Evolutionary conservation across 1,139 yeast species (phyloP).

Genomic region (Candida smagusa): DNA sequence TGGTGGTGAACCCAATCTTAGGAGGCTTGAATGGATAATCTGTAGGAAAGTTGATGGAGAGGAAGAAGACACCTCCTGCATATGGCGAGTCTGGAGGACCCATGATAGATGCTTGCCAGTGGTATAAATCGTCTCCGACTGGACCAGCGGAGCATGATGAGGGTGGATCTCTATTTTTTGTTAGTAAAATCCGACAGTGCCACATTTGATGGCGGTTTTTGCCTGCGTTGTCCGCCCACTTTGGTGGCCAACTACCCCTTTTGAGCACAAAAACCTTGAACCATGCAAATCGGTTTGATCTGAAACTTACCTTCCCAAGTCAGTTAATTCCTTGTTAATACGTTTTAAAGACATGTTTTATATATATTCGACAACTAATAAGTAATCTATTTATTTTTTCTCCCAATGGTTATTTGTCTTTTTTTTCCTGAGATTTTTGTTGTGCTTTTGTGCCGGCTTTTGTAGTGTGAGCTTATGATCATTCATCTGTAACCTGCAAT

Average conservation of each 20-base stretch:
- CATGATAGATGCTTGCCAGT: slow-evolving; percentile 97
- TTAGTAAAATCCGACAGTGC: no score
- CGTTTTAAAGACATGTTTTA: slow-evolving; percentile 80
- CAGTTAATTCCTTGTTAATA: slow-evolving; percentile 92
- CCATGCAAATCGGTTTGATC: neutral
- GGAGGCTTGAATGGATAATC: slow-evolving; percentile 96
- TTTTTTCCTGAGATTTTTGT: neutral
- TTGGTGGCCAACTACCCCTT: neutral
- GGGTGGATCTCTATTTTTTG: slow-evolving; percentile 82
- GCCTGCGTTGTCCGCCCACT: neutral
- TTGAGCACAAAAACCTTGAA: neutral
- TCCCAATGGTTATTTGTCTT: slow-evolving; percentile 1
- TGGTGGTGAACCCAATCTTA: slow-evolving; percentile 85
- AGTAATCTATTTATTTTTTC: neutral
- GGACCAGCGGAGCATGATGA: slow-evolving; percentile 99
- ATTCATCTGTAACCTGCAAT: neutral
- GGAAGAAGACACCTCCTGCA: slow-evolving; percentile 89
- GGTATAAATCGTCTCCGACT: slow-evolving; percentile 91
- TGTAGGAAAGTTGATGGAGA: slow-evolving; percentile 90
- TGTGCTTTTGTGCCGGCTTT: neutral
- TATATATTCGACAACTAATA: neutral
- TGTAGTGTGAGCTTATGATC: slow-evolving; percentile 4
- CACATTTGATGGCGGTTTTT: neutral
- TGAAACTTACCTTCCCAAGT: slow-evolving; percentile 80
- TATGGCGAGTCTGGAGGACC: slow-evolving; percentile 94